Evolutionary conservation across 2,329 filamentous ascomycete genomes (phyloP), one percentile per base, ranked within the genome.

Genomic region (Stachybotrys echinatus): DNA sequence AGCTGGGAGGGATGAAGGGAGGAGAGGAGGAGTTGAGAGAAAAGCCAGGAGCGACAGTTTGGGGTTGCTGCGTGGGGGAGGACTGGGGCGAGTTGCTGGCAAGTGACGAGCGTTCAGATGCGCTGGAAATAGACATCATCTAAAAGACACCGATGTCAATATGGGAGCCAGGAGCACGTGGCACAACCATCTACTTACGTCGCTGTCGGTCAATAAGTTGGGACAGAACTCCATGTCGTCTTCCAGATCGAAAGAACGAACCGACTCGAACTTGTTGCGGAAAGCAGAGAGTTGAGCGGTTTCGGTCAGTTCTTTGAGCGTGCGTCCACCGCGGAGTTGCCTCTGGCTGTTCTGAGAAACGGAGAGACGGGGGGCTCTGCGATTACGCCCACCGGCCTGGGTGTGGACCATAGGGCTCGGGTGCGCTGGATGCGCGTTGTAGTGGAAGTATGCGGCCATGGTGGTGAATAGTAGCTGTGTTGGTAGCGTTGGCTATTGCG

Each of bases 181-280:
- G 45, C 45, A 47, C 31, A 47, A 23, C 39, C 43, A 52, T 46
- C 20, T 58, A 82, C 80, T 80, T 84, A 96, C 91, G 83, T 96
- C 91, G 71, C 82, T 91, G 73, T 96, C 92, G 34, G 91, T 95
- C 74, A 97, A 77, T 60, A 97, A 81, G 67, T 87, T 85, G 55
- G 92, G 92, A 73, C 92, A 96, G 71, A 97, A 97, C 70, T 96
- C 87, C 73, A 96, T 80, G 68, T 97, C 92, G 67, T 97, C 92
- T 64, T 96, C 92, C 54, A 97, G 80, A 61, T 97, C 92, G 64
- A 97, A 97, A 10, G 92, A 96, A 52, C 91, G 84, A 52, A 89
- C 90, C 56, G 90, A 88, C 74, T 97, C 92, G 60, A 95, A 95
- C 65, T 91, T 86, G 58, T 83, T 83, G 60, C 92, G 88, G 75